A percentile compares a stretch with the other conserved stretches of the same genome.
These are phyloP conservation scores for Saccharomycopsis synnaedendra DNA, from an alignment of 805 yeast species.

Conservation along the genomic window DNA sequence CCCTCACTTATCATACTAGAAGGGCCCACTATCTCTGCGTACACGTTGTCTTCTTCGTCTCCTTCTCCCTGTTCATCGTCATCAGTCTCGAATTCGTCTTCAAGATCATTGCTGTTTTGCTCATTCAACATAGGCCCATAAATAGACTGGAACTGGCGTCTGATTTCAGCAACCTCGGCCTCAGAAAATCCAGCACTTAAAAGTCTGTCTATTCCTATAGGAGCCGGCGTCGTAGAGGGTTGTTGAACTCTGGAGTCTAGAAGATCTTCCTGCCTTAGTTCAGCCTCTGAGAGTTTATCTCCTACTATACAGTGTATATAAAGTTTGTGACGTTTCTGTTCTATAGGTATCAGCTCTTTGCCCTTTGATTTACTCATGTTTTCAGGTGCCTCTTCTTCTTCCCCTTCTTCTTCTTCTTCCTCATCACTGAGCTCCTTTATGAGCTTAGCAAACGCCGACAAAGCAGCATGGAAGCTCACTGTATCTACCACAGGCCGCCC, in stretches of 20 bases:
- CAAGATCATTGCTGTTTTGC: conserved; percentile 6
- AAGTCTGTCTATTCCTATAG: conserved; percentile 76
- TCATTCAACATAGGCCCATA: conserved; percentile 34
- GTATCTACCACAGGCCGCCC: conserved; percentile 54
- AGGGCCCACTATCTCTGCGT: background rate
- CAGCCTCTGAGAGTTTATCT: conserved; percentile 38
- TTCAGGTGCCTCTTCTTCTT: background rate
- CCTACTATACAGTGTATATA: conserved; percentile 64
- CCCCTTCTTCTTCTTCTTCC: conserved; percentile 2
- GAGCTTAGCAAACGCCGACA: conserved; percentile 28
- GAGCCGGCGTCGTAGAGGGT: conserved; percentile 47
- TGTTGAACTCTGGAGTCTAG: conserved; percentile 35
- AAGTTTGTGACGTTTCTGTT: conserved; percentile 21
- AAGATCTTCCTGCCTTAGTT: conserved; percentile 40
- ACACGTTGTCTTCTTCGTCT: conserved; percentile 20
- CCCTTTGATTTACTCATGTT: conserved; percentile 1
- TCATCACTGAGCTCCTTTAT: conserved; percentile 20
- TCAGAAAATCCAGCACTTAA: conserved; percentile 75
- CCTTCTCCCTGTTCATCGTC: conserved; percentile 18
- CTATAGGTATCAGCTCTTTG: conserved; percentile 8
- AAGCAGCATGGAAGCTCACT: conserved; percentile 42
- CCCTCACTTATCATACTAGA: background rate
- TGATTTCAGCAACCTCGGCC: conserved; percentile 59
- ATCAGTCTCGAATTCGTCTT: conserved; percentile 16
- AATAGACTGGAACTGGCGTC: conserved; percentile 63